phyloP scores from a whole-genome alignment of 371 early-diverging fungal species.

The Mortierella sp. region DNA sequence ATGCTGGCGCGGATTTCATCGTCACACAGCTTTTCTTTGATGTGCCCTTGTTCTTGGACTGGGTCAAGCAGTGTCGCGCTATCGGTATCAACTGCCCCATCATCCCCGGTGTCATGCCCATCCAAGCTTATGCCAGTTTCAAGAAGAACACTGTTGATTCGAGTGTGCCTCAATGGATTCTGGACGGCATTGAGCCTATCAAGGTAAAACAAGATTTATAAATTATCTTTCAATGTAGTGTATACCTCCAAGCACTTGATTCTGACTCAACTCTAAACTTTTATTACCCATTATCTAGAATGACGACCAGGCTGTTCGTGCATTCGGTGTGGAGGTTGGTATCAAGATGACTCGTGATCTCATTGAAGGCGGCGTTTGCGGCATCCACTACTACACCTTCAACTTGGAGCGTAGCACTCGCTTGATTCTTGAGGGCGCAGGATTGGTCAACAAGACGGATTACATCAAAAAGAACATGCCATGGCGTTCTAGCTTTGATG shows the following conservation, averaged over 20 bases:
- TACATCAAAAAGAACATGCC: conserved; percentile 60
- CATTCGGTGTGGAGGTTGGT: conserved; percentile 90
- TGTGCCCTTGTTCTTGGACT: conserved; percentile 83
- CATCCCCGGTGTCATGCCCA: conserved; percentile 96
- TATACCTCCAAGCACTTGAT: no score
- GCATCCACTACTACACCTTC: conserved; percentile 90
- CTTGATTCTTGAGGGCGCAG: conserved; percentile 82
- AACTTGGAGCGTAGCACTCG: conserved; percentile 92
- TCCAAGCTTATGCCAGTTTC: conserved; percentile 90
- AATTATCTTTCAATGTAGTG: no score
- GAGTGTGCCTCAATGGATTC: conserved; percentile 84
- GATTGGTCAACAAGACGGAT: conserved; percentile 47
- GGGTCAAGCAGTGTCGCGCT: conserved; percentile 81
- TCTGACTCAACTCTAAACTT: background rate
- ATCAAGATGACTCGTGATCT: conserved; percentile 85
- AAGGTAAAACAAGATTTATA: conserved; percentile 76
- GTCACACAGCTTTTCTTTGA: conserved; percentile 97
- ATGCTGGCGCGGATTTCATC: conserved; percentile 93
- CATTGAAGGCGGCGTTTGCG: conserved; percentile 74
- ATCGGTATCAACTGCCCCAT: conserved; percentile 90
- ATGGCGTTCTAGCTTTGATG: conserved; percentile 58
- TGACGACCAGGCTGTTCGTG: conserved; percentile 95
- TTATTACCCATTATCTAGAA: conserved; percentile 56
- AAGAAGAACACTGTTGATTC: conserved; percentile 81
- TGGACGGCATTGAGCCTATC: conserved; percentile 90